Base-by-base conservation (phyloP, 2,329 filamentous ascomycete species). In the Nakataea oryzae region DNA sequence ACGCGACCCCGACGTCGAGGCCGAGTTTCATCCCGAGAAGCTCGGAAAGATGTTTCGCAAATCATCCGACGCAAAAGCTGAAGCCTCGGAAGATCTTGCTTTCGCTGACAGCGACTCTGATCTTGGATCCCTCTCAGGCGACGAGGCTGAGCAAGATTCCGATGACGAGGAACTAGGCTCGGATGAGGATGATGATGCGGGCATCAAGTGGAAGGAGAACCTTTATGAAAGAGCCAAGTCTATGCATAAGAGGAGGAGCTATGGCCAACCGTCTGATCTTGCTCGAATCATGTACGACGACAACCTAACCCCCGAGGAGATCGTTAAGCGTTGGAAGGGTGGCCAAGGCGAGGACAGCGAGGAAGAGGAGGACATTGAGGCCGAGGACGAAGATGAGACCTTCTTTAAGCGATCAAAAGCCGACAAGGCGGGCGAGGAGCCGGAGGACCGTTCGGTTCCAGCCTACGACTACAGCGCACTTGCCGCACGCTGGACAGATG, bases 61-160 rank as follows among this genome's bases (percentile, higher is more conserved):
- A 62, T 74, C 78, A 8, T 70, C 73, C 21, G 81, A 84, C 41
- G 78, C 79, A 61, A 78, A 82, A 50, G 64, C 71, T 27, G 79
- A 78, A 13, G 84, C 86, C 28, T 50, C 17, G 11, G 90, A 86
- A 32, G 91, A 96, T 62, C 69, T 97, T 63, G 91, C 87, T 1
- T 99, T 97, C 77, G 95, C 95, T 17, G 95, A 99, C 70, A 96
- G 91, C 70, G 96, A 99, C 73, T 99, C 95, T 0, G 96, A 99
- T 72, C 81, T 99, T 5, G 95, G 95, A 8, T 96, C 93, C 3
- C 75, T 97, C 65, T 96, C 77, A 7, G 81, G 83, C 2, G 77
- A 78, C 1, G 74, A 74, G 0, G 78, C 78, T 26, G 76, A 78
- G 4, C 76, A 75, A 0, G 75, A 76, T 6, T 74, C 74, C 0